Evolutionary conservation across 1,139 yeast genomes (phyloP).

Genomic region (Fermentozyma sake): DNA sequence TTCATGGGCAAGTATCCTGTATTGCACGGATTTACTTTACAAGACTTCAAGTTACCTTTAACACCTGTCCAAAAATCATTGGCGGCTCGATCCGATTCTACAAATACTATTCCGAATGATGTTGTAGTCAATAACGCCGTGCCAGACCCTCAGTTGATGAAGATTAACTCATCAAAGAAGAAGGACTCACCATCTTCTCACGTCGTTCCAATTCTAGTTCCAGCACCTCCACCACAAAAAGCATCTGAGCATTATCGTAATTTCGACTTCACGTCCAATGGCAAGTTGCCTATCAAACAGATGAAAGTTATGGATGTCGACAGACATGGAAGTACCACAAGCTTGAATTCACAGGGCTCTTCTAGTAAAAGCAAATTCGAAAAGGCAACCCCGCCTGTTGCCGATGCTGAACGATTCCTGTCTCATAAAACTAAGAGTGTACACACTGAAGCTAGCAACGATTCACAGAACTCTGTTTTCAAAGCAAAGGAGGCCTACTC

Average conservation of each 20-base stretch:
- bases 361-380: no score
- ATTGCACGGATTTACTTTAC: conserved; percentile 36
- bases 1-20: conserved; percentile 66
- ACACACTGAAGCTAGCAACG: conserved; percentile 8
- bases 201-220: conserved; percentile 18
- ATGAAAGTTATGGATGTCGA: conserved; percentile 31
- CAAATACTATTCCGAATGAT: conserved; percentile 9
- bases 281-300: conserved; percentile 40
- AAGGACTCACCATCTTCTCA: conserved; percentile 25
- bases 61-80: conserved; percentile 16
- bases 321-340: conserved; percentile 14
- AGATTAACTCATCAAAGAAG: conserved; percentile 23
- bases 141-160: conserved; percentile 22
- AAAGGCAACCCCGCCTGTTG: no score
- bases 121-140: conserved; percentile 17
- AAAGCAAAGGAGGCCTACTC: conserved; percentile 10
- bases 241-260: conserved; percentile 20
- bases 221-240: conserved; percentile 4
- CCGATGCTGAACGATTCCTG: no score
- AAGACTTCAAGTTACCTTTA: conserved; percentile 34
- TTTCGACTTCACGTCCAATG: conserved; percentile 43
- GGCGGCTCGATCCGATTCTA: conserved; percentile 4
- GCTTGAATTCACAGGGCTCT: neutral
- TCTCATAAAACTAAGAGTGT: conserved; percentile 3
- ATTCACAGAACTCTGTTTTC: conserved; percentile 33